Conservation (phyloP, 768 basidiomycete species). For the Lactifluus subvellereus region DNA sequence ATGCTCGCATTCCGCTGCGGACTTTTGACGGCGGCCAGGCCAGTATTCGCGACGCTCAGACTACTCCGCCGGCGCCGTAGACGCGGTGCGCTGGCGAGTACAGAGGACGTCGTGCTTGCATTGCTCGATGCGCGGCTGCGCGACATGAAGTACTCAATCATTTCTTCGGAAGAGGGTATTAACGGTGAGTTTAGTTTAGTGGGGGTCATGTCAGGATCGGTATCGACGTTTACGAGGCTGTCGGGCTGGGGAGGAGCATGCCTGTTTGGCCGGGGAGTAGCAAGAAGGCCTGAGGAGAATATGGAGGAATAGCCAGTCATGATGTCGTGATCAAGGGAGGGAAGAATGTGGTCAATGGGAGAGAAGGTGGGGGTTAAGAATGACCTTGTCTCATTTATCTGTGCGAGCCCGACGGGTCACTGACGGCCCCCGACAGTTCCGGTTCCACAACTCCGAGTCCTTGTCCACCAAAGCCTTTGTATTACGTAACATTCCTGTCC, state of each 20-base stretch:
- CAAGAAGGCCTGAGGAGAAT: constrained; percentile 66
- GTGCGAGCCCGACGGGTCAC: not conserved
- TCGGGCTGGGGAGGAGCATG: constrained; percentile 23
- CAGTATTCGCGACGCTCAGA: constrained; percentile 47
- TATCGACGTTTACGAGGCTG: constrained; percentile 33
- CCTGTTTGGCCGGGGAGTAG: constrained; percentile 33
- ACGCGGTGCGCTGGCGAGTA: constrained; percentile 30
- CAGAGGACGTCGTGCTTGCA: constrained; percentile 23
- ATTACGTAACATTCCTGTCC: not conserved
- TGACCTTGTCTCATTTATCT: constrained; percentile 9
- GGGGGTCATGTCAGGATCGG: constrained; percentile 35
- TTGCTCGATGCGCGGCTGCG: constrained; percentile 27
- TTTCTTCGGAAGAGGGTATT: constrained; percentile 26
- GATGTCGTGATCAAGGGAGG: not conserved
- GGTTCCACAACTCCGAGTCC: not conserved
- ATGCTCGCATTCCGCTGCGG: constrained; percentile 46
- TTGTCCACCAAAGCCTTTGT: not conserved
- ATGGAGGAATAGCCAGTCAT: constrained; percentile 55
- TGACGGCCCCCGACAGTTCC: not conserved
- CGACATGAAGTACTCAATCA: constrained; percentile 30
- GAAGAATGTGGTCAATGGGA: not conserved
- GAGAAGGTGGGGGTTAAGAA: not conserved
- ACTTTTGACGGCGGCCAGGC: constrained; percentile 54
- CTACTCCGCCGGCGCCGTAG: constrained; percentile 61
- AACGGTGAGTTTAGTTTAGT: constrained; percentile 28